Percentiles rank a stretch among this genome's conserved stretches.
These are phyloP conservation scores for Naganishia antarctica DNA, from an alignment of 768 basidiomycete species.

Conservation along the genomic window DNA sequence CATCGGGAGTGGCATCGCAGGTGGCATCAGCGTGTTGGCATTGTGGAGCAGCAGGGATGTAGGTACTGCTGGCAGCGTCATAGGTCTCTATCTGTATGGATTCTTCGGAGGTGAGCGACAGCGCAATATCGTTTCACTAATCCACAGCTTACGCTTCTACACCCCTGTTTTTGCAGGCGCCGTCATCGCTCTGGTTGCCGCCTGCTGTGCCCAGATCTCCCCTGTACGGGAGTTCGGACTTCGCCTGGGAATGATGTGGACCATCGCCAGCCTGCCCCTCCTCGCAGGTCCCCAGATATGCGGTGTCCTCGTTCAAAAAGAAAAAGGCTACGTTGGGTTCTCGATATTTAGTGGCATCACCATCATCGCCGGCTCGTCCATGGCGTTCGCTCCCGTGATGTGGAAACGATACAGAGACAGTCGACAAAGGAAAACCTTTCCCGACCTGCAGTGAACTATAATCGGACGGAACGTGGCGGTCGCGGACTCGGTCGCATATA, in stretches of 20 bases:
- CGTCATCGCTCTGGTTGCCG: constrained; percentile 39
- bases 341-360: constrained; percentile 21
- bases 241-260: constrained; percentile 46
- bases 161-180: constrained; percentile 1
- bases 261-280: constrained; percentile 31
- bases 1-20: constrained; percentile 26
- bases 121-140: too few species aligned
- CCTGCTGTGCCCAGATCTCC: constrained; percentile 37
- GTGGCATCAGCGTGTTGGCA: constrained; percentile 35
- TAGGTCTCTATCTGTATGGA: constrained; percentile 42
- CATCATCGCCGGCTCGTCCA: constrained; percentile 19
- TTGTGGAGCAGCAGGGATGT: constrained; percentile 38
- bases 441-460: too few species aligned
- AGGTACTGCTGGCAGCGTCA: constrained; percentile 33
- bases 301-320: constrained; percentile 27
- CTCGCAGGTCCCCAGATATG: constrained; percentile 41
- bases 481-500: too few species aligned
- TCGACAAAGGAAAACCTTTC: neutral
- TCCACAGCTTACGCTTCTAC: neutral
- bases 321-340: constrained; percentile 16
- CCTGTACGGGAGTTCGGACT: constrained; percentile 44
- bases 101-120: constrained; percentile 39
- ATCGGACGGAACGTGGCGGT: too few species aligned
- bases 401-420: constrained; percentile 15
- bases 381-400: constrained; percentile 25